These are phyloP conservation scores for Apodospora peruviana DNA, from an alignment of 495 filamentous ascomycete genomes.

Conservation along the genomic window DNA sequence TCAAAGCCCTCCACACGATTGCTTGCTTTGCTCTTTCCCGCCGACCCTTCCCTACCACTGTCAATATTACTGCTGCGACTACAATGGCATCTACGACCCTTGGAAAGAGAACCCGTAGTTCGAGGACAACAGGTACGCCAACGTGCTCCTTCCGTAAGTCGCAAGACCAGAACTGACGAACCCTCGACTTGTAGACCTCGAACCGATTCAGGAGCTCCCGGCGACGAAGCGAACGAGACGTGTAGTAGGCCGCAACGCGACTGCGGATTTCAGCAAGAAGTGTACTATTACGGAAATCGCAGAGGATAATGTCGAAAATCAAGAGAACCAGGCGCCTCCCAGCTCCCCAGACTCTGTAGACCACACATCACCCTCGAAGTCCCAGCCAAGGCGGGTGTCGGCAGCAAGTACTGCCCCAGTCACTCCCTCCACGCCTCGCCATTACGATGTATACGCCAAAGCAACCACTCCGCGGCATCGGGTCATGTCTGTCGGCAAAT, in stretches of 20 bases:
- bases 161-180: constrained; percentile 28
- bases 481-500: constrained; percentile 44
- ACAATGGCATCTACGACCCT: constrained; percentile 61
- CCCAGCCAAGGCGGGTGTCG: constrained; percentile 7
- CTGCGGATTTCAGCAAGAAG: constrained; percentile 15
- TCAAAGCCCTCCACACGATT: constrained; percentile 2
- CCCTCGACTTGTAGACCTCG: constrained; percentile 18
- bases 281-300: constrained; percentile 47
- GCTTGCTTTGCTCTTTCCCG: constrained; percentile 7
- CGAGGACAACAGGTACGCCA: constrained; percentile 51
- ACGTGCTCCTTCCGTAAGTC: constrained; percentile 6
- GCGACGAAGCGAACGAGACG: constrained; percentile 60
- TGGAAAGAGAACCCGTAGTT: constrained; percentile 66
- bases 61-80: constrained; percentile 10
- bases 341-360: constrained; percentile 10
- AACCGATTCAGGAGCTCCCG: constrained; percentile 20
- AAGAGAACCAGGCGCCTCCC: constrained; percentile 21
- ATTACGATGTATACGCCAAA: constrained; percentile 45
- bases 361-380: constrained; percentile 26
- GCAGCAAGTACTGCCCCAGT: constrained; percentile 31
- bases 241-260: constrained; percentile 19
- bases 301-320: constrained; percentile 29
- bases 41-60: constrained; percentile 20
- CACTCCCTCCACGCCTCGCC: constrained; percentile 63
- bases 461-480: constrained; percentile 41